Evolutionary conservation across 2,329 filamentous ascomycete genomes (phyloP), one percentile per base, ranked within the genome.

Genomic region (Ophiostoma australiae): DNA sequence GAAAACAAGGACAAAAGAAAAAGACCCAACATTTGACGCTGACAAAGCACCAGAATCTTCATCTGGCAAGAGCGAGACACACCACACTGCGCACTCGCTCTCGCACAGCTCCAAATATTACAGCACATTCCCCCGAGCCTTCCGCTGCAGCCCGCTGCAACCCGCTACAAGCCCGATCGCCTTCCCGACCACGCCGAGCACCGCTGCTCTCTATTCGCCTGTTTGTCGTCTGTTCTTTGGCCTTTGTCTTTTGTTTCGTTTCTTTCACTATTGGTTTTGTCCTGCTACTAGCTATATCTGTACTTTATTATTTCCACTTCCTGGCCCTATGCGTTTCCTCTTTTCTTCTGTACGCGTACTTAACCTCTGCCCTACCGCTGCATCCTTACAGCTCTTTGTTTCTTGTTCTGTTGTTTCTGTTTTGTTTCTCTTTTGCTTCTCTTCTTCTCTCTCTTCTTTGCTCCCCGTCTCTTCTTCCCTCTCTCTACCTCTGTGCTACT

Each of bases 61-160:
- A 58, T 48, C 48, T 31, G 31, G 3, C 52, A 58, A 7, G n/a
- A n/a, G 1, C 44, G 15, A 15, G 15, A 41, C 10, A 41, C 39
- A 6, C 39, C n/a, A 13, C 7, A 27, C 48, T 27, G 10, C n/a
- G 23, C 52, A 58, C 52, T 27, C 52, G 52, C 52, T 58, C 52
- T 27, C 52, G 23, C 52, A 27, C 23, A 13, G n/a, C n/a, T 58
- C 52, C 52, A 63, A 66, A 66, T 31, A 33, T 31, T 31, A 33
- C 15, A 65, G 27, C 31, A 35, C 65, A 33, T 41, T 17, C 4
- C 65, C 52, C 70, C 70, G 70, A 70, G 44, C 41, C 70, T 72
- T 72, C 70, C 70, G 70, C 68, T 70, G 70, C 70, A 67, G 68
- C 44, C 52, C 52, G 52, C 52, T 58, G 52, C 52, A 58, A 58